Conservation (phyloP, 2,329 filamentous ascomycete species). For the Stenocarpella maydis region DNA sequence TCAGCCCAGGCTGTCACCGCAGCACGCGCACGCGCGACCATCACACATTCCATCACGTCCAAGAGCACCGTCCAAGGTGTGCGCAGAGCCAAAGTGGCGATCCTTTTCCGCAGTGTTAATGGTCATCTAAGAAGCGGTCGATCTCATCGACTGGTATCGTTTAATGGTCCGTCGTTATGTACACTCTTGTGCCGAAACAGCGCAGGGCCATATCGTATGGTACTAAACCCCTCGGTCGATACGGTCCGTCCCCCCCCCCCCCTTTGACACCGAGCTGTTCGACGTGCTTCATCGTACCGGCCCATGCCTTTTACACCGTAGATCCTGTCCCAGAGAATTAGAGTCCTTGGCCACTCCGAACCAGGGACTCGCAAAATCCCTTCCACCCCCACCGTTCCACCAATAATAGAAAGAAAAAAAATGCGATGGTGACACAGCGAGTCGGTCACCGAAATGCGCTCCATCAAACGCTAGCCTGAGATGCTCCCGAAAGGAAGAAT, state of each 20-base stretch:
- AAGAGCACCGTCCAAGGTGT: background rate
- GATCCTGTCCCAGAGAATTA: slow-evolving; percentile 31
- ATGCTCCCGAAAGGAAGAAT: background rate
- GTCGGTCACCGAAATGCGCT: slow-evolving; percentile 18
- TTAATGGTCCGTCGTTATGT: slow-evolving; percentile 34
- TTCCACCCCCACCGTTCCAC: slow-evolving; percentile 20
- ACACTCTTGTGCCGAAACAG: slow-evolving; percentile 32
- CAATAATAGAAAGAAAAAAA: slow-evolving; percentile 14
- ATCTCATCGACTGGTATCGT: slow-evolving; percentile 33
- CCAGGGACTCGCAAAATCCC: slow-evolving; percentile 20
- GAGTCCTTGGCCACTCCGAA: slow-evolving; percentile 16
- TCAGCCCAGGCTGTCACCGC: background rate
- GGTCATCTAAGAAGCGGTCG: slow-evolving; percentile 23
- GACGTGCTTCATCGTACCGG: slow-evolving; percentile 22
- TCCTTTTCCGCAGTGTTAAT: slow-evolving; percentile 17
- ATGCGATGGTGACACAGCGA: slow-evolving; percentile 29
- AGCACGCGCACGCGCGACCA: background rate
- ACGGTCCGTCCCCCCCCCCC: slow-evolving; percentile 1
- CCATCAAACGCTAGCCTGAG: slow-evolving; percentile 20
- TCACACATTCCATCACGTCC: slow-evolving; percentile 15
- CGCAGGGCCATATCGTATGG: slow-evolving; percentile 5
- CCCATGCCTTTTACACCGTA: slow-evolving; percentile 26
- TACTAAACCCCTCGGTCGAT: slow-evolving; percentile 16
- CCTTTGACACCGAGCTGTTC: slow-evolving; percentile 22
- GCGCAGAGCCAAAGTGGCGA: background rate